Evolutionary conservation across 2,329 filamentous ascomycete species (phyloP).

Genomic region (Calonectria fujianensis): DNA sequence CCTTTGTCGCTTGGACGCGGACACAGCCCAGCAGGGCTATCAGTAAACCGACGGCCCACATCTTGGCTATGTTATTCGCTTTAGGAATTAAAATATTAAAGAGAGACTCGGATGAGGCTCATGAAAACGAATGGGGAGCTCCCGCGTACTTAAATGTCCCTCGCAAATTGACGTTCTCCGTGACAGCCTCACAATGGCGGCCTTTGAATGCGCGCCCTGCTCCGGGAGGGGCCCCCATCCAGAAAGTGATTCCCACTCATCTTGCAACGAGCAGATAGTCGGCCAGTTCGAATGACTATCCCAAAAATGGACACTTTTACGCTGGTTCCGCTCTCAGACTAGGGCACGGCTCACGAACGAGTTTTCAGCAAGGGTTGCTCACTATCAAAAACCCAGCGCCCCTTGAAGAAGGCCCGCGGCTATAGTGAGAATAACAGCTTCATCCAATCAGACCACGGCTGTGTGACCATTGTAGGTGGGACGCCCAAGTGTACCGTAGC

Average conservation of each 20-base stretch:
- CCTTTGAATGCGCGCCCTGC: conserved; percentile 1
- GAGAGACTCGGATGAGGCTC: conserved; percentile 11
- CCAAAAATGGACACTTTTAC: neutral
- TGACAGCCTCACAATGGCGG: neutral
- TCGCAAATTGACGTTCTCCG: neutral
- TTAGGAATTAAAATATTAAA: neutral
- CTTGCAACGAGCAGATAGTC: neutral
- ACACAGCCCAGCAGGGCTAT: conserved; percentile 26
- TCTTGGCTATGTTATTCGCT: conserved; percentile 1
- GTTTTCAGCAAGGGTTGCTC: neutral
- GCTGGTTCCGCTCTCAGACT: neutral
- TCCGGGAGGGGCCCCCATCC: neutral
- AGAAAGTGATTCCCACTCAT: neutral
- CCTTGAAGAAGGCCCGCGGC: neutral
- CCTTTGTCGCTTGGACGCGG: conserved; percentile 22
- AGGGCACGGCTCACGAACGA: conserved; percentile 11
- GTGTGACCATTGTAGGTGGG: conserved; percentile 4
- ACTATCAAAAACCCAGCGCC: neutral
- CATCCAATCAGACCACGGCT: neutral
- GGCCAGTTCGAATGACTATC: too few species aligned
- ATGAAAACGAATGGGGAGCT: neutral
- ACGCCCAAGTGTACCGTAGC: neutral
- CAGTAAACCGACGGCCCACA: conserved; percentile 23
- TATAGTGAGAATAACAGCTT: neutral
- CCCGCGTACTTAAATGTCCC: neutral